Evolutionary conservation across 345 rosid genomes (phyloP), one percentile per base, ranked within the genome.

Genomic region (Arabidopsis suecica): DNA sequence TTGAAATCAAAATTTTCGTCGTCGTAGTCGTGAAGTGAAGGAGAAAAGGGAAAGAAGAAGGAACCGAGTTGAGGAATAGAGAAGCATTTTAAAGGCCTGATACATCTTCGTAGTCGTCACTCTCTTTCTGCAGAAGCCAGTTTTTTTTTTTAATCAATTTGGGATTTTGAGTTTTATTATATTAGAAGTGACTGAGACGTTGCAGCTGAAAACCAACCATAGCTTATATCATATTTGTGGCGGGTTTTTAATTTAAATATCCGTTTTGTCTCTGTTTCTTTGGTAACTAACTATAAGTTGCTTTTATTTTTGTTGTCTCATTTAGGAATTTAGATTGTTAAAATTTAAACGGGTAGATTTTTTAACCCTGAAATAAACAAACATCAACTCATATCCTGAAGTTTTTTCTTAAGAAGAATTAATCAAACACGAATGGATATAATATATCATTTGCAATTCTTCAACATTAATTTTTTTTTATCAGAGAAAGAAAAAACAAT

Each of bases 11-110:
- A 7, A 41, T 7, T 11, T 61, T 49, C 12, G 25, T 49, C 28
- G 41, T 22, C 34, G 49, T 22, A 2, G 45, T 41, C 12, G 20
- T 41, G 38, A 41, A 45, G 62, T 8, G 72, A 16, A 32, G 56
- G 58, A 55, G 75, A 65, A 73, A 56, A 41, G 73, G 68, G 68
- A 77, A 81, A 70, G 86, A 78, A 84, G 72, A 78, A 83, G 72
- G 76, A 25, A 34, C 38, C 49, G 79, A 88, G 74, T 78, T 58
- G 61, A 73, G 12, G 50, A 61, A 33, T 20, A 50, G 33, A 58
- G 28, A 54, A 64, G 71, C 76, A 22, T 77, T 85, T 77, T 73
- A 58, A 79, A 58, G 70, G 78, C 65, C 33, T 79, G 56, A 64
- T 55, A 38, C 77, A 72, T 78, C 69, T 16, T 78, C 73, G 6